These are phyloP conservation scores for Aspergillus unguis DNA, from an alignment of 2,329 filamentous ascomycete species.

Conservation along the genomic window DNA sequence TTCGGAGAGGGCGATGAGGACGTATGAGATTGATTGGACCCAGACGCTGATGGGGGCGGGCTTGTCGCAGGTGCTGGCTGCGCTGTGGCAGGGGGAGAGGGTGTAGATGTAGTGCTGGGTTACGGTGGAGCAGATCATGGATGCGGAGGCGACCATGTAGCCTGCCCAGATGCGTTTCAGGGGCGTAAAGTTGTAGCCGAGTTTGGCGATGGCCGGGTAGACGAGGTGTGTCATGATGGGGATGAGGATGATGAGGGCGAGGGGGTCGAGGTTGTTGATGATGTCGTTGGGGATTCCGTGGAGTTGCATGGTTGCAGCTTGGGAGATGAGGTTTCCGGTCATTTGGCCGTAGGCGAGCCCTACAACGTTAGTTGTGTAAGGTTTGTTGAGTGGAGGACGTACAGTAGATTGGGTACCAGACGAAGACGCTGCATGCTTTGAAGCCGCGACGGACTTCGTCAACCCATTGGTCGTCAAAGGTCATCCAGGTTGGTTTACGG, in stretches of 20 bases:
- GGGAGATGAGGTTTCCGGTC: slow-evolving; percentile 53
- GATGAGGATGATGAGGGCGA: slow-evolving; percentile 53
- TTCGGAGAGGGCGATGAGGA: slow-evolving; percentile 55
- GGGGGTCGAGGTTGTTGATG: slow-evolving; percentile 52
- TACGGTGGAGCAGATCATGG: slow-evolving; percentile 51
- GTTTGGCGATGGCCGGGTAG: slow-evolving; percentile 49
- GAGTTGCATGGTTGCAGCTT: slow-evolving; percentile 52
- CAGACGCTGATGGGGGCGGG: slow-evolving; percentile 62
- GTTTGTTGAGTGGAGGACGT: slow-evolving; percentile 8
- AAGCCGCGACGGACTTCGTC: slow-evolving; percentile 70
- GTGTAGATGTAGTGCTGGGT: slow-evolving; percentile 56
- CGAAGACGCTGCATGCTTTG: slow-evolving; percentile 65
- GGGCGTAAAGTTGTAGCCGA: slow-evolving; percentile 50
- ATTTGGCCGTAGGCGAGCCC: slow-evolving; percentile 52
- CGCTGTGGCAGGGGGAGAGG: slow-evolving; percentile 56
- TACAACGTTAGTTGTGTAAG: slow-evolving; percentile 16
- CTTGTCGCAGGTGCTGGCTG: slow-evolving; percentile 49
- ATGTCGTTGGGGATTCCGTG: slow-evolving; percentile 55
- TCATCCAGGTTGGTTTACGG: slow-evolving; percentile 51
- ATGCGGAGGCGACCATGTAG: slow-evolving; percentile 47
- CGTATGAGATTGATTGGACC: slow-evolving; percentile 49
- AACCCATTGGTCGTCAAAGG: slow-evolving; percentile 77
- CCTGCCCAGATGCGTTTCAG: slow-evolving; percentile 52
- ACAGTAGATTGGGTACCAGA: slow-evolving; percentile 51
- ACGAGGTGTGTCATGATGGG: slow-evolving; percentile 52